phyloP scores from a whole-genome alignment of 306 rosid species.

The Morella rubra region DNA sequence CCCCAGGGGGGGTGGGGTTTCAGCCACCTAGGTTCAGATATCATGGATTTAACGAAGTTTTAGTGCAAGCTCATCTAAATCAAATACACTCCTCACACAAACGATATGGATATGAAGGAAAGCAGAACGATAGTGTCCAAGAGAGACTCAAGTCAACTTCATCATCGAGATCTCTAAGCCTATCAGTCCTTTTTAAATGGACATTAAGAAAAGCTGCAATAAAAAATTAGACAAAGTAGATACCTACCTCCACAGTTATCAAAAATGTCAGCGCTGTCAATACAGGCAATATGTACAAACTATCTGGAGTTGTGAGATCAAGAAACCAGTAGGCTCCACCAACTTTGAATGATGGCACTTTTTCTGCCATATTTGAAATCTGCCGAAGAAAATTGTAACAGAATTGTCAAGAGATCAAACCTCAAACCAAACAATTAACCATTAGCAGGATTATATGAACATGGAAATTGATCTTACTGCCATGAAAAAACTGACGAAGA shows the following conservation, averaged over 20 bases:
- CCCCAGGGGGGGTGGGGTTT: no score
- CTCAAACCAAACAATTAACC: slow-evolving; percentile 19
- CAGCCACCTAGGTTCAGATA: background rate
- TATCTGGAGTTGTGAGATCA: slow-evolving; percentile 87
- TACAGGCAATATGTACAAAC: slow-evolving; percentile 63
- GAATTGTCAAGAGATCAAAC: slow-evolving; percentile 22
- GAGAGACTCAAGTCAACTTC: background rate
- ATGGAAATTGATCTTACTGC: slow-evolving; percentile 62
- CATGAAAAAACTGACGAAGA: slow-evolving; percentile 82
- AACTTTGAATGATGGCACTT: slow-evolving; percentile 79
- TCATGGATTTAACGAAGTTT: background rate
- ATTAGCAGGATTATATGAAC: slow-evolving; percentile 18
- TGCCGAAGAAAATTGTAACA: slow-evolving; percentile 37
- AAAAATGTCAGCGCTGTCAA: slow-evolving; percentile 76
- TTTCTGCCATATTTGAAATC: slow-evolving; percentile 88
- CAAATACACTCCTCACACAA: background rate
- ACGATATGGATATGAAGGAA: no score
- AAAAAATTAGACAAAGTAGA: slow-evolving; percentile 10
- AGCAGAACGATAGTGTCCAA: background rate
- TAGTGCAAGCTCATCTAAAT: background rate
- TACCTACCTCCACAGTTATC: slow-evolving; percentile 78
- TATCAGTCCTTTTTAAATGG: slow-evolving; percentile 2
- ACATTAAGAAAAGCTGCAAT: slow-evolving; percentile 10
- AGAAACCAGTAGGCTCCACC: slow-evolving; percentile 92
- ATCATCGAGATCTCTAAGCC: background rate